Base-by-base conservation (phyloP, 345 rosid genomes). In the Acer yangbiense region DNA sequence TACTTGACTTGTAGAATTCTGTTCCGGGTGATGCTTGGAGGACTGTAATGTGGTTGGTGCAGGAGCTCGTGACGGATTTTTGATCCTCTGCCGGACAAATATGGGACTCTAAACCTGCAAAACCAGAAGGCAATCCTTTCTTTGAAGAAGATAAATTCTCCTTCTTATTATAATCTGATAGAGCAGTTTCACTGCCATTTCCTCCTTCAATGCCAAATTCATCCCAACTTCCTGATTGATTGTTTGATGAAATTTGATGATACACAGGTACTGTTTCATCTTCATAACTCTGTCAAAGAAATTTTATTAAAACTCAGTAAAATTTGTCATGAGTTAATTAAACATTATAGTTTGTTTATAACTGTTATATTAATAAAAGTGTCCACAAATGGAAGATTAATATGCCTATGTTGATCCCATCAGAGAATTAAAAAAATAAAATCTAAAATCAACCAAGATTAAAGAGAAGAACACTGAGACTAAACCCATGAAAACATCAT, bases 251-350 rank as follows among this genome's bases (percentile, higher is more conserved):
- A 39, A 75, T 64, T 27, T 77, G 92, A 75, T 84, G 86, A 77
- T 85, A 86, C 43, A 86, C 89, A 6, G 91, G 70, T 16, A 86
- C 71, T 7, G 88, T 80, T 81, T 92, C 98, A 73, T 90, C 97
- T 44, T 88, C 98, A 75, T 96, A 96, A 84, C 95, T 92, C 99
- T 96, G 91, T 79, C 79, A 67, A 73, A 69, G n/a, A 11, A 48
- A 43, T 11, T 61, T 35, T 4, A 32, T 10, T 25, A 62, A 75
- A 23, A 29, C 2, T 62, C 39, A 46, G 32, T 46, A 48, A 46
- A 76, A 35, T 16, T 11, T 39, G 1, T 65, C n/a, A 32, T 16
- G 20, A 16, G 18, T 18, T n/a, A 62, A 65, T n/a, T 32, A 25
- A 64, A 29, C 16, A 32, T 64, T 23, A 25, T 27, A 25, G 14